Evolutionary conservation across 306 rosid species (phyloP), one percentile per base, ranked within the genome.

Genomic region (Prunus kanzakura): DNA sequence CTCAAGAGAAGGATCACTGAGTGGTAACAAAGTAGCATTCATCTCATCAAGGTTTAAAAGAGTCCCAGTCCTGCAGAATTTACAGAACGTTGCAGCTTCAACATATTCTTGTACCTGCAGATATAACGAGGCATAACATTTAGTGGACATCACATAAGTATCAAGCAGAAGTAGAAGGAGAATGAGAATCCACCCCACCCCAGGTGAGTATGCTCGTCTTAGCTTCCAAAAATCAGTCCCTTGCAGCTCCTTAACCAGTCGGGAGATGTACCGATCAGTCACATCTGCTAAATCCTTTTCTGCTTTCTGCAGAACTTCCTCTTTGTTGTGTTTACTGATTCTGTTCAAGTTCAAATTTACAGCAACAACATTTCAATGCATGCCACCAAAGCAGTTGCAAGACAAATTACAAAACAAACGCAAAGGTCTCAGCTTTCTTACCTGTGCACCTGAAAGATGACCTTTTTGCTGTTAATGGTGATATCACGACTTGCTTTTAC

Each of bases 171-270:
- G 8, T 6, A 38, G 10, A 72, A 1, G 43, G 43, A 8, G 78
- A 71, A 86, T 68, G 80, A 73, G 62, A 38, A 74, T 25, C 49
- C 79, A 92, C 98, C 97, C 96, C 97, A 10, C 98, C 97, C 97
- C 97, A 8, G 97, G 98, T 23, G 98, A 90, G 89, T 95, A 95
- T 46, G 98, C 96, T 72, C 96, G 89, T 82, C 98, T 84, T 55
- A 95, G 92, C 91, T 95, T 95, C 98, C 98, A 95, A 84, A 95
- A 95, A 79, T 95, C 98, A 70, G 91, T 88, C 71, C 98, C 98
- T 76, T 87, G 87, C 76, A 95, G 82, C 84, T 95, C 98, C 72
- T 76, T 87, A 75, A 90, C 90, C 57, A 92, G 86, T 75, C 84
- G 84, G 52, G 92, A 81, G 29, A 95, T 61, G 30, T 84, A 79